These are phyloP conservation scores for Coemansia sp. DNA, from an alignment of 192 early-diverging fungal genomes.

Conservation along the genomic window DNA sequence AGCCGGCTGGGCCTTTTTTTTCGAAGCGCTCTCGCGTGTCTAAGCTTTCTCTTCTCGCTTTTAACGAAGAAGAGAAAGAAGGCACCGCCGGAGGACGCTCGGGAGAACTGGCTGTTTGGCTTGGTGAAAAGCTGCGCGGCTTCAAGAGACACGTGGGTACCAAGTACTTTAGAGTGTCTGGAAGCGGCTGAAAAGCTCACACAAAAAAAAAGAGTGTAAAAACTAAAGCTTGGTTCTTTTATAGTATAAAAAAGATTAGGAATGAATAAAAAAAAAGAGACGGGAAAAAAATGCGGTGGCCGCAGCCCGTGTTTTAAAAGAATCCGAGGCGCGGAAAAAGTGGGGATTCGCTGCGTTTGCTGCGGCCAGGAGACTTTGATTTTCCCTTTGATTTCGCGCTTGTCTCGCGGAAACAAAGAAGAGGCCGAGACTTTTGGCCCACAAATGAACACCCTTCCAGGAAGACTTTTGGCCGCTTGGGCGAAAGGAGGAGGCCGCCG, in stretches of 20 bases:
- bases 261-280: constrained; percentile 6
- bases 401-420: too few species aligned
- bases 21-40: background rate
- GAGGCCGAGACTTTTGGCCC: too few species aligned
- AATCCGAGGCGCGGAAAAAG: too few species aligned
- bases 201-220: background rate
- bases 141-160: background rate
- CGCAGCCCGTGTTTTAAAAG: constrained; percentile 11
- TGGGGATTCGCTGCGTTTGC: too few species aligned
- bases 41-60: constrained; percentile 4
- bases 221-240: too few species aligned
- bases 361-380: constrained; percentile 2
- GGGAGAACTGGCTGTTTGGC: background rate
- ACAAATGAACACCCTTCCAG: too few species aligned
- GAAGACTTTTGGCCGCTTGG: too few species aligned
- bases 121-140: background rate
- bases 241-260: constrained; percentile 5
- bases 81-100: background rate
- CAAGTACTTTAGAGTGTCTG: too few species aligned
- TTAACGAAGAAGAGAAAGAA: background rate
- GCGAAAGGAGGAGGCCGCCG: too few species aligned
- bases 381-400: background rate
- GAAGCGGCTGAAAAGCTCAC: background rate
- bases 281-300: constrained; percentile 9
- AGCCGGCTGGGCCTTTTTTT: too few species aligned